Conservation (phyloP, 1,284 basidiomycete species). For the Gymnopus androsaceus region DNA sequence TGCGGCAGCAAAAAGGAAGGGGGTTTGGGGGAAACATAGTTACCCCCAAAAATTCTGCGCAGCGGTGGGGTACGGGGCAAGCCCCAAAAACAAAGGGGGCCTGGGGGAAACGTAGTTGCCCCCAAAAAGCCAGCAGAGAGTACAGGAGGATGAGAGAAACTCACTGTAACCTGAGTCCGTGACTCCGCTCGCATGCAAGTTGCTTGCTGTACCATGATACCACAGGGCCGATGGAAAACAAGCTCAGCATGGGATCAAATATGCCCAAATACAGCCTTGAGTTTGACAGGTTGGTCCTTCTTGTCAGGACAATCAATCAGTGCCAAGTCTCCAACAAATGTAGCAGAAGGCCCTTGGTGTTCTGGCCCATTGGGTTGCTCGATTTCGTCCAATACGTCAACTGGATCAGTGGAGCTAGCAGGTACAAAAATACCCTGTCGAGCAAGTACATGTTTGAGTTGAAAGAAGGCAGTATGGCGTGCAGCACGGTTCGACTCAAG, state of each 20-base stretch:
- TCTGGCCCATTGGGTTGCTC: background rate
- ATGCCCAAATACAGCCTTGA: constrained; percentile 31
- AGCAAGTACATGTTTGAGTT: background rate
- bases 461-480: background rate
- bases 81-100: no score
- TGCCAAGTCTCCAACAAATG: constrained; percentile 16
- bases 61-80: no score
- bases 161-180: constrained; percentile 26
- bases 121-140: no score
- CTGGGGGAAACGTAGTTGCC: no score
- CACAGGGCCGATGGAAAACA: constrained; percentile 27
- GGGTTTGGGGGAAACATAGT: no score
- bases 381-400: background rate
- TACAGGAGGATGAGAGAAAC: constrained; percentile 10
- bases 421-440: background rate
- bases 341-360: background rate
- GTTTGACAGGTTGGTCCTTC: constrained; percentile 8
- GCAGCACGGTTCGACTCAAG: background rate
- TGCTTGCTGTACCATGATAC: no score
- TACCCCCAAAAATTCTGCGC: no score
- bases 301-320: constrained; percentile 22
- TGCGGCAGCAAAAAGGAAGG: no score
- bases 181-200: constrained; percentile 36
- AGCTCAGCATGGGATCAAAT: constrained; percentile 37
- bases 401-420: background rate